Conservation (phyloP, 164 flowering plant species). For the Stephania yunnanensis region DNA sequence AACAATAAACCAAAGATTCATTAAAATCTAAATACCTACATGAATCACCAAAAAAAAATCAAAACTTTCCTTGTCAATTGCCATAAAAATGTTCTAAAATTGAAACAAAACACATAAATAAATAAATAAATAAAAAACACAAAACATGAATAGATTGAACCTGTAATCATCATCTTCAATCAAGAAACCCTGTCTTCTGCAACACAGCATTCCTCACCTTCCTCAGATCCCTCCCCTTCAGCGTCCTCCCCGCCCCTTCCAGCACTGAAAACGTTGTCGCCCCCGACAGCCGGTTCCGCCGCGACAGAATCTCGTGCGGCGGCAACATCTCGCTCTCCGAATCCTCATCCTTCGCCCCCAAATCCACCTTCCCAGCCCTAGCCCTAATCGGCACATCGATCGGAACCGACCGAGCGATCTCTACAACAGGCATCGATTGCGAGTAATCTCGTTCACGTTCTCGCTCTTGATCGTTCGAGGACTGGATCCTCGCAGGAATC, state of each 20-base stretch:
- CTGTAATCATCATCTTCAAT: conserved; percentile 25
- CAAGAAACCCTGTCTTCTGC: conserved; percentile 69
- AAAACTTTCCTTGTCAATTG: background rate
- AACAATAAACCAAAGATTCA: no score
- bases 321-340: conserved; percentile 58
- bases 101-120: no score
- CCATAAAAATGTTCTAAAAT: background rate
- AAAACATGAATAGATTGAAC: background rate
- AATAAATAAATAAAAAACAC: background rate
- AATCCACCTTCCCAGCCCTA: conserved; percentile 16
- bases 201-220: conserved; percentile 70
- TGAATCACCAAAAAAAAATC: background rate
- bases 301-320: conserved; percentile 77
- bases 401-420: conserved; percentile 27
- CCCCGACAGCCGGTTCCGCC: conserved; percentile 28
- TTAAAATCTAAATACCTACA: no score
- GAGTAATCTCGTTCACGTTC: conserved; percentile 13
- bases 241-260: conserved; percentile 82
- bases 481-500: conserved; percentile 29
- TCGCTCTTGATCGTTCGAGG: background rate
- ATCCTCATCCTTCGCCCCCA: conserved; percentile 25
- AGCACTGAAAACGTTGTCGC: conserved; percentile 62
- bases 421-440: conserved; percentile 25
- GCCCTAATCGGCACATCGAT: conserved; percentile 51
- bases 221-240: conserved; percentile 81